Evolutionary conservation across 2,329 filamentous ascomycete genomes (phyloP).

Genomic region (Drechslerella coelobrocha): DNA sequence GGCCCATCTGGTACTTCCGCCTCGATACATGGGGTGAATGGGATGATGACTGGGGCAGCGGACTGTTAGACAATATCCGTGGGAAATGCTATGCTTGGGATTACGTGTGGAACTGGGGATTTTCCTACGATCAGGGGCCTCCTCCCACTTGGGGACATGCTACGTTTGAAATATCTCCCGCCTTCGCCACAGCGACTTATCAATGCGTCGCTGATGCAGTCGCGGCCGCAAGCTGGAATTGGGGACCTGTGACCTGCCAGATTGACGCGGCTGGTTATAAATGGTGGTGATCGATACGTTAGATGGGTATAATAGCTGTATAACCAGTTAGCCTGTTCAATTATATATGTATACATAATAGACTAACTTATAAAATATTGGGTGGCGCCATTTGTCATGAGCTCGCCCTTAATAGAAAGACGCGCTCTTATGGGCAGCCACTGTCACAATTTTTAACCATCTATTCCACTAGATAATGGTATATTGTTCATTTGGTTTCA

Average conservation of each 20-base stretch:
- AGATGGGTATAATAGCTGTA: no score
- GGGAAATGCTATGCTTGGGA: slow-evolving; percentile 10
- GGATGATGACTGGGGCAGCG: slow-evolving; percentile 23
- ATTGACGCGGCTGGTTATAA: slow-evolving; percentile 21
- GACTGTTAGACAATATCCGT: slow-evolving; percentile 18
- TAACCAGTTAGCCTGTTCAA: no score
- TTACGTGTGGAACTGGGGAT: slow-evolving; percentile 11
- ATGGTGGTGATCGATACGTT: slow-evolving; percentile 14
- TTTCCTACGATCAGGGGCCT: slow-evolving; percentile 10
- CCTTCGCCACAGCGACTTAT: slow-evolving; percentile 8
- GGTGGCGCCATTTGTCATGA: no score
- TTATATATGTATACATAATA: no score
- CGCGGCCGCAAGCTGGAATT: slow-evolving; percentile 19
- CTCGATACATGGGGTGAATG: slow-evolving; percentile 17
- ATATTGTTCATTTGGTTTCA: no score
- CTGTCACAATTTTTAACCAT: no score
- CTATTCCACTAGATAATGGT: no score
- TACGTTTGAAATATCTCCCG: slow-evolving; percentile 13
- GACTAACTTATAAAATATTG: no score
- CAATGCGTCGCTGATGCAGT: slow-evolving; percentile 16
- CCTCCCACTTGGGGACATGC: slow-evolving; percentile 28
- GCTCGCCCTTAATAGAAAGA: no score
- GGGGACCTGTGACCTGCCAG: slow-evolving; percentile 6
- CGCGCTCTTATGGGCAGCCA: no score
- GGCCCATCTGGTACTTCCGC: slow-evolving; percentile 20